Evolutionary conservation across 2,329 filamentous ascomycete genomes (phyloP).

Genomic region (Venturia oleaginea): DNA sequence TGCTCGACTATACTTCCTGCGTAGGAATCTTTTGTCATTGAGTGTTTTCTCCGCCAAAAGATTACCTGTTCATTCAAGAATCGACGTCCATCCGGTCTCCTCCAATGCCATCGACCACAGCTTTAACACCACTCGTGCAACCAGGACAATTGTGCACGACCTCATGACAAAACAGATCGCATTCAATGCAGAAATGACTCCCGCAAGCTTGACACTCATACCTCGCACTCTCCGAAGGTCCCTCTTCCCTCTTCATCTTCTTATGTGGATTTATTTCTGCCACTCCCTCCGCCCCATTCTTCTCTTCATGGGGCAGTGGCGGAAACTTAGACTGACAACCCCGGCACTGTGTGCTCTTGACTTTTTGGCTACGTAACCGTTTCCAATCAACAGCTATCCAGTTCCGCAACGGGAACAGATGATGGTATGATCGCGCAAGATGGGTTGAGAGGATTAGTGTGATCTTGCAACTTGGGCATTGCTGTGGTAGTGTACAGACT

Average conservation of each 20-base stretch:
- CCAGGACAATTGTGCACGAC: slow-evolving; percentile 93
- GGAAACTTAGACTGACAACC: slow-evolving; percentile 71
- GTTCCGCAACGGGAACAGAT: slow-evolving; percentile 80
- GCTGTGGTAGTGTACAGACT: slow-evolving; percentile 81
- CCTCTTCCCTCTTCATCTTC: slow-evolving; percentile 35
- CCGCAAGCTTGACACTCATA: slow-evolving; percentile 85
- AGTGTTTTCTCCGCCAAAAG: no score
- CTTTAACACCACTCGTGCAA: slow-evolving; percentile 47
- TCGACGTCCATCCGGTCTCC: not conserved
- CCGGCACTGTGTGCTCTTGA: slow-evolving; percentile 53
- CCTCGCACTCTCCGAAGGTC: slow-evolving; percentile 72
- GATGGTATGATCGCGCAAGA: slow-evolving; percentile 84
- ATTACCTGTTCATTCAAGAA: not conserved
- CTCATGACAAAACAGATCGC: slow-evolving; percentile 91
- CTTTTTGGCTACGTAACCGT: slow-evolving; percentile 43
- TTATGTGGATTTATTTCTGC: slow-evolving; percentile 27
- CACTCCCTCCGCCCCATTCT: slow-evolving; percentile 15
- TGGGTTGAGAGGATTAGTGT: slow-evolving; percentile 93
- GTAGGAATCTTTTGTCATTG: no score
- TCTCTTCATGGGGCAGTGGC: slow-evolving; percentile 25
- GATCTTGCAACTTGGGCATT: slow-evolving; percentile 83
- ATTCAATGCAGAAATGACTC: slow-evolving; percentile 95
- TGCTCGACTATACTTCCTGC: no score
- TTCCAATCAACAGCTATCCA: slow-evolving; percentile 87
- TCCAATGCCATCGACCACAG: not conserved